These are phyloP conservation scores for Articulospora tetracladia DNA, from an alignment of 495 filamentous ascomycete species.

Conservation along the genomic window DNA sequence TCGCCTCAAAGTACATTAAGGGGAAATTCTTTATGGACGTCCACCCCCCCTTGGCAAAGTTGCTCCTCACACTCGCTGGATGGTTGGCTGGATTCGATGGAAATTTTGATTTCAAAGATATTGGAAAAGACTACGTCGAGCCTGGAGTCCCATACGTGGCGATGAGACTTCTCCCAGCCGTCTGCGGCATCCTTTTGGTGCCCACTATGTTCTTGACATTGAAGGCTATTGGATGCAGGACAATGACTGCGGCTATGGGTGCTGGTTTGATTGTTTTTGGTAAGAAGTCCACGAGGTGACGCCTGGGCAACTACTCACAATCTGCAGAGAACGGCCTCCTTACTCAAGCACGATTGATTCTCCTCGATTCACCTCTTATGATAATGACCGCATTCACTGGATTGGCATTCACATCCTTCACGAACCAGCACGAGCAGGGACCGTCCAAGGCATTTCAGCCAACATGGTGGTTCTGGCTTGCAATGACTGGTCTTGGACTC, in stretches of 20 bases:
- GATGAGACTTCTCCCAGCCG: constrained; percentile 89
- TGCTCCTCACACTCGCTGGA: constrained; percentile 91
- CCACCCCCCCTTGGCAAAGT: constrained; percentile 93
- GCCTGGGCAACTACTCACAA: not conserved
- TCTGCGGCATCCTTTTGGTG: constrained; percentile 81
- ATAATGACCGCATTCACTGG: constrained; percentile 92
- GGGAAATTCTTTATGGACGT: constrained; percentile 99
- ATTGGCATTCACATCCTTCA: constrained; percentile 86
- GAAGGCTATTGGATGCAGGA: constrained; percentile 86
- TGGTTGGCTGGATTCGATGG: constrained; percentile 95
- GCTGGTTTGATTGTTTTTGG: constrained; percentile 87
- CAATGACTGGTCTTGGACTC: constrained; percentile 77
- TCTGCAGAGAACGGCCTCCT: constrained; percentile 88
- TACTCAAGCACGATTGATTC: constrained; percentile 90
- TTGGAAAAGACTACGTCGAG: constrained; percentile 96
- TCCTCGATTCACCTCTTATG: constrained; percentile 92
- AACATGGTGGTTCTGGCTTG: constrained; percentile 98
- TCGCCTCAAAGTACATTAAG: constrained; percentile 98
- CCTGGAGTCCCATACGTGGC: constrained; percentile 95
- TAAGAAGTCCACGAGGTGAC: constrained; percentile 31
- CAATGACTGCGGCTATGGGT: constrained; percentile 75
- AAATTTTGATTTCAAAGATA: constrained; percentile 98
- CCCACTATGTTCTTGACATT: constrained; percentile 92
- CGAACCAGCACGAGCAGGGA: constrained; percentile 94
- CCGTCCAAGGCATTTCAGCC: constrained; percentile 78